Evolutionary conservation across 2,329 filamentous ascomycete genomes (phyloP), one percentile per base, ranked within the genome.

Genomic region (Atkinsonella hypoxylon): DNA sequence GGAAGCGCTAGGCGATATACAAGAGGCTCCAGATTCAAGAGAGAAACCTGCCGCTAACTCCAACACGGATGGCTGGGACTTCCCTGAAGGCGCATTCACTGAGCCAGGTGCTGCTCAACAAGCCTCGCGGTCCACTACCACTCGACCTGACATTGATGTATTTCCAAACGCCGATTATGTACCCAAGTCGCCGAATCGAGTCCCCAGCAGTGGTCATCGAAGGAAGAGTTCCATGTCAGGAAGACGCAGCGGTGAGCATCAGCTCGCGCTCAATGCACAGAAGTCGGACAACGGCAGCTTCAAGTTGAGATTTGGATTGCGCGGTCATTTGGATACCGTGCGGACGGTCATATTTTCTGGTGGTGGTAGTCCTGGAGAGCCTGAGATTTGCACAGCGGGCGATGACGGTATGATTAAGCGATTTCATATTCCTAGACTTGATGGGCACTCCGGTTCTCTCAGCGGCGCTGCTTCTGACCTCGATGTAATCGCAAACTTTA

Each of bases 321-420:
- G 91, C 48, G 93, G 93, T 1, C 93, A 98, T 65, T 77, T 98
- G 2, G 89, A 97, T 64, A 90, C 94, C 2, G 89, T 98, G 5
- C 84, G 93, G 40, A 89, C 89, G 1, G 88, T 97, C 52, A 95
- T 96, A 56, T 98, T 98, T 69, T 97, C 90, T 1, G 93, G 93
- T 22, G 93, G 93, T 41, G 93, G 93, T 54, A 96, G 89, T 61
- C 90, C 90, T 3, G 89, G 88, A 3, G 93, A 98, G 64, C 93
- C 93, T 1, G 93, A 98, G 67, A 91, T 98, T 49, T 97, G 91
- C 68, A 98, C 91, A 3, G 89, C 87, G 47, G 89, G 91, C 51
- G 93, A 98, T 61, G 93, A 98, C 64, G 91, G 91, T 51, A 86
- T 91, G 59, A 87, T 98, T 65, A 98, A 98, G 68, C 82, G 93